phyloP scores from a whole-genome alignment of 768 basidiomycete genomes.

The Suillus sp. region DNA sequence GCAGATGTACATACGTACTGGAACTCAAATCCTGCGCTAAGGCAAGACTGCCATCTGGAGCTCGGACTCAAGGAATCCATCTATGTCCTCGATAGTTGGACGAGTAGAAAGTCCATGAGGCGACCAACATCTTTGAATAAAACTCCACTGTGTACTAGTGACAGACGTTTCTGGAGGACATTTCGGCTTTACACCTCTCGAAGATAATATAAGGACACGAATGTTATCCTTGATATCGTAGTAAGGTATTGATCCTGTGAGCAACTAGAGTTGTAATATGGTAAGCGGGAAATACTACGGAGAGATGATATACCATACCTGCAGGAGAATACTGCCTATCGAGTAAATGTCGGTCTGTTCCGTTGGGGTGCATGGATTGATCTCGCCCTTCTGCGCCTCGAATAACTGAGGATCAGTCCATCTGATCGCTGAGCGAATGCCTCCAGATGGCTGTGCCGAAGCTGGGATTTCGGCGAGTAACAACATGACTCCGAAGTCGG shows the following conservation, averaged over 20 bases:
- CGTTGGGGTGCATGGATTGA: not conserved
- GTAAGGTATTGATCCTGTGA: constrained; percentile 14
- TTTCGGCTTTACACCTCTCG: not conserved
- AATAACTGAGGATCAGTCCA: constrained; percentile 14
- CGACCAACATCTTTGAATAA: constrained; percentile 15
- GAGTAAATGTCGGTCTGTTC: constrained; percentile 12
- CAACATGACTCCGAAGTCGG: constrained; percentile 8
- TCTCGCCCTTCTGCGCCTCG: not conserved
- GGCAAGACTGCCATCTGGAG: not conserved
- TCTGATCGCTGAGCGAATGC: constrained; percentile 1
- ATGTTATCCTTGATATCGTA: constrained; percentile 1
- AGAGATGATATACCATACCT: constrained; percentile 7
- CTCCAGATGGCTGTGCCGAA: not conserved
- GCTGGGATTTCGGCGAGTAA: constrained; percentile 7
- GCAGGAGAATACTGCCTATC: constrained; percentile 10
- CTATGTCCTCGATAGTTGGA: constrained; percentile 10
- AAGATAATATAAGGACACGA: not conserved
- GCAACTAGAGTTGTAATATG: not conserved
- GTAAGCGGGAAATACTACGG: not conserved
- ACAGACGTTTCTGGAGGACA: not conserved
- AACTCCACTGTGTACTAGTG: constrained; percentile 8
- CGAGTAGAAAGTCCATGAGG: not conserved
- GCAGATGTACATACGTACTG: not conserved
- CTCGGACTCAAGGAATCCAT: constrained; percentile 2
- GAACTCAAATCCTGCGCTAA: not conserved